phyloP scores from a whole-genome alignment of 768 basidiomycete species.

The Cystoderma amianthinum region DNA sequence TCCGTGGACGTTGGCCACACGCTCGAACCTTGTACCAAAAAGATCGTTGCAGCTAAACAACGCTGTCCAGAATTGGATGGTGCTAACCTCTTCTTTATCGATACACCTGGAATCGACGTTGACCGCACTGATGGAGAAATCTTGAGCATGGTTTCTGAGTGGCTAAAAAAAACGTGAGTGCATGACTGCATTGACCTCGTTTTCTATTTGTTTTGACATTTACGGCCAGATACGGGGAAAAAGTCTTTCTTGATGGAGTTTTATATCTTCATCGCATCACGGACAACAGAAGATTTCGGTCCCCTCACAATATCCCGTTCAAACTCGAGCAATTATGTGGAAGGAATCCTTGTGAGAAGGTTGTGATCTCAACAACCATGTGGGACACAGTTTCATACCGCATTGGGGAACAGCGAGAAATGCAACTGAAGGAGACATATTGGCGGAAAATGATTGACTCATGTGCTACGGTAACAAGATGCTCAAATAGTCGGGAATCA shows the following conservation, averaged over 20 bases:
- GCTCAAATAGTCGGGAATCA: neutral
- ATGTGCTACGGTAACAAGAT: neutral
- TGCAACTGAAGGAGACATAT: neutral
- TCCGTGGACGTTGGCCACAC: neutral
- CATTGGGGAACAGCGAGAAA: neutral
- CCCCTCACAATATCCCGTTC: neutral
- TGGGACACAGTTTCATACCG: neutral
- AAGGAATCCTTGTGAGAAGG: neutral
- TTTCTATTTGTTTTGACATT: too few relatives aligned
- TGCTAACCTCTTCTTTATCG: conserved; percentile 4
- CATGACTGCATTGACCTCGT: too few relatives aligned
- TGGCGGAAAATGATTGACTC: neutral
- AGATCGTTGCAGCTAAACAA: neutral
- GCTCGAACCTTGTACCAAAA: neutral
- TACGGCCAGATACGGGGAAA: neutral
- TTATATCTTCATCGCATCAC: conserved; percentile 3
- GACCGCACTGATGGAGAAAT: neutral
- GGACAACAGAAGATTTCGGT: neutral
- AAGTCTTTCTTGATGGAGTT: conserved; percentile 2
- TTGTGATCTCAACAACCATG: neutral
- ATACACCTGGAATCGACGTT: conserved; percentile 5
- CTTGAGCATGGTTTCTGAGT: neutral
- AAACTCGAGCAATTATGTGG: neutral
- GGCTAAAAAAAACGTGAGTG: too few relatives aligned
- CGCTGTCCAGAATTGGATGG: neutral